Conservation (phyloP, 208 protist genomes). For the Acanthamoeba triangularis region DNA sequence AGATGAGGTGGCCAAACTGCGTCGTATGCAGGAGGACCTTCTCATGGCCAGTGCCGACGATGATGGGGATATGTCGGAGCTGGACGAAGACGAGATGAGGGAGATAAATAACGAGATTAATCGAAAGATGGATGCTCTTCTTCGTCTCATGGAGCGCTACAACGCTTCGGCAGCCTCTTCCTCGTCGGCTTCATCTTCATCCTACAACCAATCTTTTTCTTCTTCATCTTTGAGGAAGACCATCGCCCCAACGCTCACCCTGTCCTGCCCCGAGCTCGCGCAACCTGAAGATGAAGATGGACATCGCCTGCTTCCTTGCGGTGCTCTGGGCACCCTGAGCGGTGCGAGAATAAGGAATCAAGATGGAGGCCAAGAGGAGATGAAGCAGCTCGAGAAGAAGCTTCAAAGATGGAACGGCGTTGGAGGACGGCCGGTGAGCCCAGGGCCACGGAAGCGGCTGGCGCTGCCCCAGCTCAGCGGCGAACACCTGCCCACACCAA, state of each 20-base stretch:
- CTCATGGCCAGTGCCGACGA: neutral
- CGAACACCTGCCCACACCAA: neutral
- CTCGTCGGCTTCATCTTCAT: neutral
- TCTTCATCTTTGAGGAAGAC: neutral
- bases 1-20: conserved; percentile 54
- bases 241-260: neutral
- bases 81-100: conserved; percentile 14
- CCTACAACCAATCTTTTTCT: neutral
- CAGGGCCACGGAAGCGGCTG: neutral
- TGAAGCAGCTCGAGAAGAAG: neutral
- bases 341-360: neutral
- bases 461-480: neutral
- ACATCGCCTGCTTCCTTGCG: too few relatives aligned
- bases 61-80: neutral
- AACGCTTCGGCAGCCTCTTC: neutral
- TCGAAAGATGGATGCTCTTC: conserved; percentile 43
- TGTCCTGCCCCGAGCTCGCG: neutral
- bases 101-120: conserved; percentile 44
- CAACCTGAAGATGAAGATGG: too few relatives aligned
- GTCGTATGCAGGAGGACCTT: conserved; percentile 26
- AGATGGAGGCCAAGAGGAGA: neutral
- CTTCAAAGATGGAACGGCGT: neutral
- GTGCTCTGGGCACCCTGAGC: neutral
- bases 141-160: conserved; percentile 14
- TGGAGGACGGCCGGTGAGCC: conserved; percentile 1